A percentile compares a stretch with the other conserved stretches of the same genome.
Evolutionary conservation across 169 alveolate genomes (phyloP).

Genomic region (Cyclospora cayetanensis): DNA sequence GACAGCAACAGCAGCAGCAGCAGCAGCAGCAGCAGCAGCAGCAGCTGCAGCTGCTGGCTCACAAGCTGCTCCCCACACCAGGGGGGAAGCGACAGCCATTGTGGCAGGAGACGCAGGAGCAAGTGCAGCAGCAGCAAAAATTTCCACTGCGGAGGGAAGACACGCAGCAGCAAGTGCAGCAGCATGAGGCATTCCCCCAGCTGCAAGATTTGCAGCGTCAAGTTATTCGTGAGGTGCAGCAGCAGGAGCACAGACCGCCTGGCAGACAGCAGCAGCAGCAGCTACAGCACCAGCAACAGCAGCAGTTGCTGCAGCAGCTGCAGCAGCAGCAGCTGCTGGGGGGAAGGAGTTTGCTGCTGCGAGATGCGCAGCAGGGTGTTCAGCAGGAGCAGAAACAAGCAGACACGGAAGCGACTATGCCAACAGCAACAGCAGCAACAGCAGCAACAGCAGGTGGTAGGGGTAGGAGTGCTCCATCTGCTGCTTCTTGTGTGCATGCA

Average conservation of each 20-base stretch:
- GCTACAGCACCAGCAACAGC: constrained; percentile 4
- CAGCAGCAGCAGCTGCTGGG: not conserved
- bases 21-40: not conserved
- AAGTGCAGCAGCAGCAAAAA: not conserved
- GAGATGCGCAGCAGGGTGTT: not conserved
- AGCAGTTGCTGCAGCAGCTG: not conserved
- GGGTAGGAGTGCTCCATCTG: not conserved
- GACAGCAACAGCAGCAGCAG: constrained; percentile 6
- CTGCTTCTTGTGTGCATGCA: not conserved
- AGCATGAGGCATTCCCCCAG: not conserved
- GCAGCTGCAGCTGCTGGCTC: not conserved
- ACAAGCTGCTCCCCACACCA: no score
- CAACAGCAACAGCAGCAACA: not conserved
- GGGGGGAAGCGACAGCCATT: not conserved
- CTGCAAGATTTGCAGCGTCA: not conserved
- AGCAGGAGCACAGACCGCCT: no score
- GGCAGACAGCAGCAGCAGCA: not conserved
- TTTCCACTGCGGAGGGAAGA: no score
- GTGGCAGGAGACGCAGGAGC: not conserved
- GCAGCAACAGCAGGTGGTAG: not conserved
- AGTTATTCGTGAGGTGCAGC: no score
- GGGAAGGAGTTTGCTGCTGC: not conserved
- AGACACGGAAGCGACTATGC: not conserved
- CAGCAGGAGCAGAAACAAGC: not conserved
- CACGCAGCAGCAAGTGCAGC: not conserved